Evolutionary conservation across 768 basidiomycete species (phyloP), one percentile per base, ranked within the genome.

Genomic region (Obba rivulosa): DNA sequence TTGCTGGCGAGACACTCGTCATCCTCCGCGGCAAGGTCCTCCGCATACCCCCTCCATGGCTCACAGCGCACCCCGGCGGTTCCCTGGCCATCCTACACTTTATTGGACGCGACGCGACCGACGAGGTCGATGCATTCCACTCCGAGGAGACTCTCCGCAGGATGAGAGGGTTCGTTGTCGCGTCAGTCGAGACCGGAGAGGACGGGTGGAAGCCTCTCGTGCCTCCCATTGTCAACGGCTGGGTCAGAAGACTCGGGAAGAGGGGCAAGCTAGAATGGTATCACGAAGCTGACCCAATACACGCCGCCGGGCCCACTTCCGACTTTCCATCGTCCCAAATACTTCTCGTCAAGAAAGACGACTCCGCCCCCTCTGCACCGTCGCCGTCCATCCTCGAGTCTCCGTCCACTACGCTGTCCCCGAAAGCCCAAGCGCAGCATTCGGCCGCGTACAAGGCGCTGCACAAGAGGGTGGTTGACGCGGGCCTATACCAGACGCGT

Each of bases 41-140:
- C 43, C 76, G 76, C 41, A 79, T 92, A 13, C 80, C 91, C 5
- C 66, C 72, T 10, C 64, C 72, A 13, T 97, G 93, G 93, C 80
- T 93, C n/a, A 68, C 77, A 3, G 72, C 78, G 3, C 95, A 98
- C 62, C 96, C 96, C 0, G 96, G 96, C 37, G 93, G 95, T 34
- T 66, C 79, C 3, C 83, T 97, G 42, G 78, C 92, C 13, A 80
- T 99, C 49, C 81, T 95, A 21, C 96, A 99, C 68, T 97, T 93
- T 59, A 83, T 97, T 36, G 96, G 95, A 3, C 78, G 95, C 47
- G 94, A 99, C 62, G 94, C 95, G 0, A 80, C 90, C 0, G 88
- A 95, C 69, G 96, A 99, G 66, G 88, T 98, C 28, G 80, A 90
- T 53, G 95, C 92, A 18, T 97, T 88, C 69, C 96, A 99, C 63